A percentile compares a stretch with the other conserved stretches of the same genome.
phyloP scores from a whole-genome alignment of 1,284 basidiomycete genomes.

The Neolentinus lepideus region DNA sequence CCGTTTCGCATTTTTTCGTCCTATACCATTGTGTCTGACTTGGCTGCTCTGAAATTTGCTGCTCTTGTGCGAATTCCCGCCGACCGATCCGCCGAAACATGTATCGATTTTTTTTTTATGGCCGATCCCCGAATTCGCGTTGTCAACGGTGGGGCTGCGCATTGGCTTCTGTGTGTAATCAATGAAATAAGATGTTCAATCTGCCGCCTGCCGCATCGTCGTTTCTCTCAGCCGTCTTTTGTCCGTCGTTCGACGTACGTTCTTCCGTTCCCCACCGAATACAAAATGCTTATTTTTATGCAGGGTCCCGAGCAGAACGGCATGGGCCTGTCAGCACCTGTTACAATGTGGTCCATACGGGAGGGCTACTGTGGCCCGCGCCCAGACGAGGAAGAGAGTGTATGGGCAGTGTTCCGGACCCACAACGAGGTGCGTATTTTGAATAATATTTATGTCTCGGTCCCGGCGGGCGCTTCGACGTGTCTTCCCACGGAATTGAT shows the following conservation, averaged over 20 bases:
- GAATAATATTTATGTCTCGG: neutral
- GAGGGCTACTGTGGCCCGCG: neutral
- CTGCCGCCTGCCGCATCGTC: conserved; percentile 28
- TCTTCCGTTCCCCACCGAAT: conserved; percentile 2
- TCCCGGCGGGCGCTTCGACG: conserved; percentile 3
- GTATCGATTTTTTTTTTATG: neutral
- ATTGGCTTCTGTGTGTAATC: neutral
- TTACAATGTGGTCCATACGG: neutral
- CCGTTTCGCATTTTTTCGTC: conserved; percentile 5
- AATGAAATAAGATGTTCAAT: conserved; percentile 18
- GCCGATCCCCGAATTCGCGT: neutral
- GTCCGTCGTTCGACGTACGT: conserved; percentile 4
- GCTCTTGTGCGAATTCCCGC: neutral
- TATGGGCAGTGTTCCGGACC: conserved; percentile 50
- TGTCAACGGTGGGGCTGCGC: neutral
- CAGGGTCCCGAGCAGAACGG: conserved; percentile 9
- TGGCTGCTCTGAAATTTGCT: conserved; percentile 5
- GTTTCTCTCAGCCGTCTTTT: conserved; percentile 26
- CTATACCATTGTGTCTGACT: conserved; percentile 11
- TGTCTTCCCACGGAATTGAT: conserved; percentile 12
- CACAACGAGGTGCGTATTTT: conserved; percentile 49
- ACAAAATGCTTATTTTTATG: conserved; percentile 7
- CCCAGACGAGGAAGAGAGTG: conserved; percentile 18
- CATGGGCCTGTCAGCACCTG: neutral
- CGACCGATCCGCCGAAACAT: neutral